Evolutionary conservation across 305 asterid genomes (phyloP).

Genomic region (Caryopteris hybrid): DNA sequence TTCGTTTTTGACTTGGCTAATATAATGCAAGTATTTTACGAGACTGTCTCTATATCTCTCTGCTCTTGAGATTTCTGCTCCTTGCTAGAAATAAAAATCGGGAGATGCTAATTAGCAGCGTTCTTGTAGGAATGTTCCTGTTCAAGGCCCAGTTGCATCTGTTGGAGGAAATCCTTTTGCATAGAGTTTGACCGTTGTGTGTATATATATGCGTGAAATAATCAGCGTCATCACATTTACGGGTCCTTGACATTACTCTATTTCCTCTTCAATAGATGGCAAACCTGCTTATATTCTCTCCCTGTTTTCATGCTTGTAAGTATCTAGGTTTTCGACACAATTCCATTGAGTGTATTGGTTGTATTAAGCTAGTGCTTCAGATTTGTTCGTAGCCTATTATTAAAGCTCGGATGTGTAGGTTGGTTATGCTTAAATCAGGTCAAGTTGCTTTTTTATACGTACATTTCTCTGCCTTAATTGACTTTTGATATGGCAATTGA

Average conservation of each 20-base stretch:
- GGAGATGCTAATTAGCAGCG: not conserved
- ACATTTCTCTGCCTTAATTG: too few relatives aligned
- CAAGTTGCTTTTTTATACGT: too few relatives aligned
- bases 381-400: too few relatives aligned
- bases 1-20: not conserved
- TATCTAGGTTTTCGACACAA: too few relatives aligned
- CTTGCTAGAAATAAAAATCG: not conserved
- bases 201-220: too few relatives aligned
- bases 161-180: conserved; percentile 77
- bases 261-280: not conserved
- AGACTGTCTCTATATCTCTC: not conserved
- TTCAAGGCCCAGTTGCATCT: conserved; percentile 60
- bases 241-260: not conserved
- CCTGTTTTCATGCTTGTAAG: too few relatives aligned
- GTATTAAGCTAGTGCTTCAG: too few relatives aligned
- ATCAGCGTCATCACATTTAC: too few relatives aligned
- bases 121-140: conserved; percentile 50
- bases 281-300: not conserved
- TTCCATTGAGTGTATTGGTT: too few relatives aligned
- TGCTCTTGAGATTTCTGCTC: not conserved
- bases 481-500: too few relatives aligned
- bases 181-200: conserved; percentile 13
- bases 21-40: not conserved
- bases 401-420: too few relatives aligned
- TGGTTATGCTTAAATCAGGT: too few relatives aligned